Conservation (phyloP, 2,329 filamentous ascomycete species). For the Curvularia lunata region DNA sequence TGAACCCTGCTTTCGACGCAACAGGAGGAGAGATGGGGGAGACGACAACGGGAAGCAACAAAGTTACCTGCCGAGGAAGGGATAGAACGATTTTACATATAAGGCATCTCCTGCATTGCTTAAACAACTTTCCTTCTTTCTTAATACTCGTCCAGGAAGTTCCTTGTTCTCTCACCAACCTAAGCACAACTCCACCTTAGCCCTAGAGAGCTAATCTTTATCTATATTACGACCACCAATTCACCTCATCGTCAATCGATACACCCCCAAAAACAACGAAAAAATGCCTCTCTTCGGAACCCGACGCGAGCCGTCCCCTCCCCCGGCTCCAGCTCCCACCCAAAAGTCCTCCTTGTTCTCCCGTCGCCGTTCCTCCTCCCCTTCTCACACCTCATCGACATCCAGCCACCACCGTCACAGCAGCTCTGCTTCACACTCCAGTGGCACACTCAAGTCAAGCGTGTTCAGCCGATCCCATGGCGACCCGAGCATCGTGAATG, state of each 20-base stretch:
- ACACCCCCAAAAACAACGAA: background rate
- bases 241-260: background rate
- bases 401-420: constrained; percentile 20
- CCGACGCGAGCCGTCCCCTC: constrained; percentile 34
- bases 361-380: constrained; percentile 46
- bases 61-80: background rate
- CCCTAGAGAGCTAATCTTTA: background rate
- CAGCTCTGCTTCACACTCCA: constrained; percentile 21
- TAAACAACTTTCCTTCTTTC: background rate
- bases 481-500: constrained; percentile 67
- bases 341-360: constrained; percentile 45
- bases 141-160: background rate
- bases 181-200: background rate
- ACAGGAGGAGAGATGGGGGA: background rate
- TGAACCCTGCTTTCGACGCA: constrained; percentile 12
- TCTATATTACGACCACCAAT: background rate
- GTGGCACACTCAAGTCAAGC: constrained; percentile 38
- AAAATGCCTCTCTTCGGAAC: constrained; percentile 47
- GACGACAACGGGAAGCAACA: background rate
- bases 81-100: background rate
- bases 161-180: background rate
- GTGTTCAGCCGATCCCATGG: constrained; percentile 55
- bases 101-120: background rate
- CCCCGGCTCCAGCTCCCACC: constrained; percentile 33
- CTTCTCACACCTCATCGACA: background rate